Evolutionary conservation across 2,329 filamentous ascomycete genomes (phyloP), one percentile per base, ranked within the genome.

Genomic region (Ophiocordyceps australis): DNA sequence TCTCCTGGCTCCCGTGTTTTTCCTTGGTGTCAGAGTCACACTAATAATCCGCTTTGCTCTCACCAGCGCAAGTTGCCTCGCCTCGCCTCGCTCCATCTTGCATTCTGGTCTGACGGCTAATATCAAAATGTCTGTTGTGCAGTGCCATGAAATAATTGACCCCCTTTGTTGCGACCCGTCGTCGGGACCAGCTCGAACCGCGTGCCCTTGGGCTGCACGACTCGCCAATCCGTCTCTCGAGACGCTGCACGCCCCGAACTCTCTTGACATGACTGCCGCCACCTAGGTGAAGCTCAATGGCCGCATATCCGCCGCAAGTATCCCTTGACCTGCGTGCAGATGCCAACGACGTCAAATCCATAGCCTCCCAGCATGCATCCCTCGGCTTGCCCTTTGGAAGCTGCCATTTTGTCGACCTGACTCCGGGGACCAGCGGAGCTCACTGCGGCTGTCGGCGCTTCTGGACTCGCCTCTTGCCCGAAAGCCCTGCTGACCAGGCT

Each of bases 401-500:
- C 24, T 72, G 66, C 50, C 68, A 70, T 43, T 71, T 57, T 39
- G 57, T 65, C 30, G 63, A 71, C 37, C 39, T 67, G 29, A 56
- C 49, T 4, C 54, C 57, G 31, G 58, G 65, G 30, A 52, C 62
- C 33, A 55, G 54, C 39, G 62, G 59, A 30, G 51, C 57, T 17
- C 57, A 55, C 31, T 72, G 66, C 33, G 66, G 66, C 40, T 72
- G 66, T 36, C 65, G 65, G 35, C 64, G 65, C 27, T 72, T 71
- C 46, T 72, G 65, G 64, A 57, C 56, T 38, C 57, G 57, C 32
- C 47, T 46, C 28, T 36, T 42, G 28, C 34, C 41, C 23, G 46
- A 38, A 17, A 42, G 45, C 25, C 40, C 48, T 24, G 40, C 43
- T 28, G 57, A 58, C 27, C 55, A 66, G 38, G 38, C 50, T 16